Percentiles rank a stretch among this genome's conserved stretches.
Evolutionary conservation across 768 basidiomycete genomes (phyloP).

Genomic region (Tricholoma sp.): DNA sequence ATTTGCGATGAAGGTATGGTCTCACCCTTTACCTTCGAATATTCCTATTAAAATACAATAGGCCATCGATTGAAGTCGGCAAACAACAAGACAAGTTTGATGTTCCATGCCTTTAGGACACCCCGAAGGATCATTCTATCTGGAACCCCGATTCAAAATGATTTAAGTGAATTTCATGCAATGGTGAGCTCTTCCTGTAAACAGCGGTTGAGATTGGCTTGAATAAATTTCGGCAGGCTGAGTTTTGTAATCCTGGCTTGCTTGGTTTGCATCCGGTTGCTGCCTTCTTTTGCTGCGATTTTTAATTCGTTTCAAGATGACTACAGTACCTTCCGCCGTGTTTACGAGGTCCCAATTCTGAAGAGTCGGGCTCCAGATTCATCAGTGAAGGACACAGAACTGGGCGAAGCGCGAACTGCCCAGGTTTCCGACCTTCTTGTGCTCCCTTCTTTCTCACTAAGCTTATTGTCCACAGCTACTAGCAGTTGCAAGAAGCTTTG

Average conservation of each 20-base stretch:
- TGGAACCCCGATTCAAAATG: constrained; percentile 97
- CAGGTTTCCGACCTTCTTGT: constrained; percentile 44
- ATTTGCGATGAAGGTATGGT: constrained; percentile 85
- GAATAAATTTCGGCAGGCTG: constrained; percentile 46
- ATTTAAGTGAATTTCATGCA: constrained; percentile 90
- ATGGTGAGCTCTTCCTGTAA: constrained; percentile 57
- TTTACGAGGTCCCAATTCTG: constrained; percentile 86
- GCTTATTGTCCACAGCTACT: constrained; percentile 43
- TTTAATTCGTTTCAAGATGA: constrained; percentile 45
- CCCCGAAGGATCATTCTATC: constrained; percentile 83
- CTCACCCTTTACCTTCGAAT: background rate
- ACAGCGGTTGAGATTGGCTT: background rate
- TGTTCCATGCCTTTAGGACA: constrained; percentile 78
- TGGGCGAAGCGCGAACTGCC: constrained; percentile 73
- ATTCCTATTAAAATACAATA: constrained; percentile 19
- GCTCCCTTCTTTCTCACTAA: background rate
- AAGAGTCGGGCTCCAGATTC: constrained; percentile 80
- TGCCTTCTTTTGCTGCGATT: background rate
- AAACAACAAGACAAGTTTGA: constrained; percentile 82
- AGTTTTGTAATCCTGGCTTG: constrained; percentile 92
- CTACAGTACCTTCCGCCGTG: constrained; percentile 66
- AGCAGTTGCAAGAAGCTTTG: constrained; percentile 78
- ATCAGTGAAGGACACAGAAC: constrained; percentile 62
- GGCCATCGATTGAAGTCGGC: constrained; percentile 92
- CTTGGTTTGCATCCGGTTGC: constrained; percentile 46